A percentile compares a stretch with the other conserved stretches of the same genome.
phyloP scores from a whole-genome alignment of 768 basidiomycete genomes.

The Russula sp. region DNA sequence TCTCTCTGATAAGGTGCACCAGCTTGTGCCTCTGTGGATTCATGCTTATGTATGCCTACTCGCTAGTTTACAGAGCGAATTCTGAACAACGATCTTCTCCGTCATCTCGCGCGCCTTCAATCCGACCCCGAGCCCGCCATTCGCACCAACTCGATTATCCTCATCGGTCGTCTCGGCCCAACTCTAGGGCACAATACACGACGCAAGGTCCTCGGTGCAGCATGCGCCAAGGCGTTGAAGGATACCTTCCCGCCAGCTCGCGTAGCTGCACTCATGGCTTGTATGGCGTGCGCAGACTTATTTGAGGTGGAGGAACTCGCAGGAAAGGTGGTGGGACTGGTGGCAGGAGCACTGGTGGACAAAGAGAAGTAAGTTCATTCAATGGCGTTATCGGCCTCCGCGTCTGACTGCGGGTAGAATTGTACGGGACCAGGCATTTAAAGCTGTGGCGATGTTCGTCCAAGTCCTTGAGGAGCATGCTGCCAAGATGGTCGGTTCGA shows the following conservation, averaged over 20 bases:
- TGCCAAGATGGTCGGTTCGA: constrained; percentile 63
- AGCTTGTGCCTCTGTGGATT: not conserved
- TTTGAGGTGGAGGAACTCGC: constrained; percentile 88
- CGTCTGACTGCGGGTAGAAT: constrained; percentile 43
- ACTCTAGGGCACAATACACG: constrained; percentile 83
- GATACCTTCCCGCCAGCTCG: constrained; percentile 90
- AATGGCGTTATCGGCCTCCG: not conserved
- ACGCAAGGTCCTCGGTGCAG: constrained; percentile 94
- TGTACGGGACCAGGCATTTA: constrained; percentile 95
- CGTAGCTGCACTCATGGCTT: constrained; percentile 91
- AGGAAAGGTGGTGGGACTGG: constrained; percentile 80
- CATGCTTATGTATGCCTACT: not conserved
- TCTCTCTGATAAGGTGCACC: constrained; percentile 71
- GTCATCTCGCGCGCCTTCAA: constrained; percentile 89
- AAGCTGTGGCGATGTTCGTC: constrained; percentile 82
- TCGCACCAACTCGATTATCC: constrained; percentile 94
- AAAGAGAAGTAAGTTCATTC: constrained; percentile 73
- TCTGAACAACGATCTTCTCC: constrained; percentile 93
- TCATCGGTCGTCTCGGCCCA: constrained; percentile 87
- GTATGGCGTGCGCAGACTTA: constrained; percentile 90
- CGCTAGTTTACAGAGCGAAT: constrained; percentile 80
- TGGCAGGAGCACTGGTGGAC: constrained; percentile 77
- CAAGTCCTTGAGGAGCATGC: constrained; percentile 78
- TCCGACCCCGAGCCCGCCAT: constrained; percentile 91
- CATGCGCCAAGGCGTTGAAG: constrained; percentile 84